These are phyloP conservation scores for Saccharata proteae DNA, from an alignment of 2,329 filamentous ascomycete genomes.

Conservation along the genomic window DNA sequence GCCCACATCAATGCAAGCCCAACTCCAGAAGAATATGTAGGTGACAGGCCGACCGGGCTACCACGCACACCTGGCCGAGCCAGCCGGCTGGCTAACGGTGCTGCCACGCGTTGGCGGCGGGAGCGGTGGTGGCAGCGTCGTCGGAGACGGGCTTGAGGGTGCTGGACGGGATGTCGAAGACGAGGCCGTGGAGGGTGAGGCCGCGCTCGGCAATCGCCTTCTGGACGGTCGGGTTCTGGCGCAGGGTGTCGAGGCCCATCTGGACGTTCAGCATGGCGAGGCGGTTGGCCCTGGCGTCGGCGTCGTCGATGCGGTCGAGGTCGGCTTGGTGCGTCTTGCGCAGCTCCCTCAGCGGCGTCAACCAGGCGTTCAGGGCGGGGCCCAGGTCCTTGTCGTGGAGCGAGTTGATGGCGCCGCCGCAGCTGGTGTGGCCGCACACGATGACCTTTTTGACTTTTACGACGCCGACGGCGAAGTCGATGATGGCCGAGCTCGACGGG, in stretches of 20 bases:
- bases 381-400: conserved; percentile 46
- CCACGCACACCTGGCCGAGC: no score
- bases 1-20: no score
- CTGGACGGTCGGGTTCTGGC: conserved; percentile 56
- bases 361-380: conserved; percentile 46
- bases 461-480: conserved; percentile 66
- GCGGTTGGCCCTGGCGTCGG: conserved; percentile 42
- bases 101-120: no score
- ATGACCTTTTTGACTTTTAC: conserved; percentile 55
- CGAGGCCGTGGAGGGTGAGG: conserved; percentile 62
- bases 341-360: conserved; percentile 43
- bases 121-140: neutral
- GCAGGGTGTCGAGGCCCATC: conserved; percentile 52
- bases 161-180: conserved; percentile 66
- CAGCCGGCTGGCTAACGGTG: no score
- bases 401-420: conserved; percentile 46
- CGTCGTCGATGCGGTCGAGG: conserved; percentile 32
- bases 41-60: no score
- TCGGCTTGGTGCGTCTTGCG: conserved; percentile 40
- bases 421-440: conserved; percentile 49
- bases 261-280: conserved; percentile 66
- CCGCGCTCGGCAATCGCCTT: conserved; percentile 60
- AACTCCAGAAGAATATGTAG: no score
- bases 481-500: conserved; percentile 60
- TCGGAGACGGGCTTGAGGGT: no score